Evolutionary conservation across 257 asterid genomes (phyloP).

Genomic region (Nicotiana knightiana): DNA sequence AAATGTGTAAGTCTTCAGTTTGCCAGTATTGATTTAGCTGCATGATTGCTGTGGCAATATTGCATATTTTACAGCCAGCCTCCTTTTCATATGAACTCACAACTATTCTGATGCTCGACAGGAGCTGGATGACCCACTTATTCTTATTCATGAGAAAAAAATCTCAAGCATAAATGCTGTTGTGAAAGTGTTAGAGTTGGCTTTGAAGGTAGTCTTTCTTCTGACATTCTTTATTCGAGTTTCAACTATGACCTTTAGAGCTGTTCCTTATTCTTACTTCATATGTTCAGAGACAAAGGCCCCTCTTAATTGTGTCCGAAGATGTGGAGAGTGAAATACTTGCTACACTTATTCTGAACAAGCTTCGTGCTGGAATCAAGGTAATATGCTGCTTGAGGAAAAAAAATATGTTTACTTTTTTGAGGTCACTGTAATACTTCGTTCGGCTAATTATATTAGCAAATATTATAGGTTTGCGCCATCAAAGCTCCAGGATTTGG

Average conservation of each 20-base stretch:
- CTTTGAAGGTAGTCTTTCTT: constrained; percentile 35
- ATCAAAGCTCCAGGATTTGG: constrained; percentile 69
- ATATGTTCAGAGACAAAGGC: constrained; percentile 37
- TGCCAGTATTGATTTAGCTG: background rate
- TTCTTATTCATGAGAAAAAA: constrained; percentile 55
- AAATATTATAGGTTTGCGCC: constrained; percentile 43
- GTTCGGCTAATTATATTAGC: background rate
- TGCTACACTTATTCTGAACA: constrained; percentile 50
- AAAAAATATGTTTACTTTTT: background rate
- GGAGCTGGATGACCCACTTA: constrained; percentile 55
- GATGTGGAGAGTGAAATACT: constrained; percentile 54
- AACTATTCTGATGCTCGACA: background rate
- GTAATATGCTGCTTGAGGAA: constrained; percentile 11
- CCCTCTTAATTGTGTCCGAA: constrained; percentile 50
- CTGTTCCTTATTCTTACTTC: background rate
- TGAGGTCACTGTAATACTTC: background rate
- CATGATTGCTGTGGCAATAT: background rate
- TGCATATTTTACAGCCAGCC: background rate
- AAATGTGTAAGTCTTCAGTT: constrained; percentile 35
- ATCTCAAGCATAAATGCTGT: constrained; percentile 33
- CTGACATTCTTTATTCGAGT: background rate
- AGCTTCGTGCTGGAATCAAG: constrained; percentile 58
- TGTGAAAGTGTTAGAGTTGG: constrained; percentile 43
- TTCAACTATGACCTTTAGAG: background rate
- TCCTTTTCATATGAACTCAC: background rate